Evolutionary conservation across 768 basidiomycete genomes (phyloP).

Genomic region (Epithele typhae): DNA sequence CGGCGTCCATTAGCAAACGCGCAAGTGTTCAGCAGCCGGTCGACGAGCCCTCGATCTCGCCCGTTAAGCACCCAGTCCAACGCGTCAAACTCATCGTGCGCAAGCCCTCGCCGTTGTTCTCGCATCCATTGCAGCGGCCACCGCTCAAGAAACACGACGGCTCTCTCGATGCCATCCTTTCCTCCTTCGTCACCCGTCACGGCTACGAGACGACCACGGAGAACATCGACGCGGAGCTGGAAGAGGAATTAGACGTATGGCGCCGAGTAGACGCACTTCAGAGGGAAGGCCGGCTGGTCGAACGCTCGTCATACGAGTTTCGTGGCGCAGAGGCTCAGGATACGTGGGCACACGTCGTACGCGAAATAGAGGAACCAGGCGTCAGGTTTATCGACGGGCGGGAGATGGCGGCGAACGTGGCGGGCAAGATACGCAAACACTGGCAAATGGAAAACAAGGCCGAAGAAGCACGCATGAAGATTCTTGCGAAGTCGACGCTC

Average conservation of each 20-base stretch:
- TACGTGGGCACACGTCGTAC: conserved; percentile 56
- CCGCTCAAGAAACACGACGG: conserved; percentile 44
- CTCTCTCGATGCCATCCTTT: conserved; percentile 53
- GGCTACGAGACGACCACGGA: conserved; percentile 44
- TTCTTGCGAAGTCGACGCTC: conserved; percentile 67
- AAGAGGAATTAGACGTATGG: conserved; percentile 39
- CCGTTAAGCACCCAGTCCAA: conserved; percentile 40
- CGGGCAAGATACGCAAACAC: conserved; percentile 62
- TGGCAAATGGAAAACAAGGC: conserved; percentile 72
- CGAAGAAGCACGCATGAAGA: conserved; percentile 64
- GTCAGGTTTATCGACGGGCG: conserved; percentile 28
- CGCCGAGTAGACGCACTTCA: conserved; percentile 42
- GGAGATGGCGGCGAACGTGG: conserved; percentile 51
- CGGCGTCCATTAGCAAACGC: too few relatives aligned
- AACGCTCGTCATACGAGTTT: conserved; percentile 9
- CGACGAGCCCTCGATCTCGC: neutral
- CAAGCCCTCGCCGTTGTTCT: conserved; percentile 51
- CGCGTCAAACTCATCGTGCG: conserved; percentile 68
- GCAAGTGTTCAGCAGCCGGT: neutral
- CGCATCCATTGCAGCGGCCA: conserved; percentile 68
- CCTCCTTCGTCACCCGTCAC: conserved; percentile 56
- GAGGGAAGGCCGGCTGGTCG: conserved; percentile 38
- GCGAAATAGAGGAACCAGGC: conserved; percentile 23
- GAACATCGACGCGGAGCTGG: conserved; percentile 33
- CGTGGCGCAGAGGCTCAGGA: conserved; percentile 32